phyloP scores from a whole-genome alignment of 73 alveolate genomes.

The Paramecium sonneborni region DNA sequence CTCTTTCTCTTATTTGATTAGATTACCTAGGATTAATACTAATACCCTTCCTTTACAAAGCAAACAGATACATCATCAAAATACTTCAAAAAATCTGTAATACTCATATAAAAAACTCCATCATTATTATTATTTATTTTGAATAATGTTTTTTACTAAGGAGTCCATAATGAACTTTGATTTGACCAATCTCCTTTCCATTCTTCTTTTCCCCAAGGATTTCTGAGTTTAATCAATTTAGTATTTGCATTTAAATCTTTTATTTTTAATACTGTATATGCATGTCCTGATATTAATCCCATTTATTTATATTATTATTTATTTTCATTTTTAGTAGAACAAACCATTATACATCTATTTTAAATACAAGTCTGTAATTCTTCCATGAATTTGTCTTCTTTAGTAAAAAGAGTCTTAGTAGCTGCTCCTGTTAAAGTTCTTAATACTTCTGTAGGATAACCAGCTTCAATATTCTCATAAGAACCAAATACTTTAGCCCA shows the following conservation, averaged over 20 bases:
- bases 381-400: constrained; percentile 62
- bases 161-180: constrained; percentile 88
- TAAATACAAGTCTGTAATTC: constrained; percentile 71
- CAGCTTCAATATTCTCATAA: constrained; percentile 91
- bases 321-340: constrained; percentile 64
- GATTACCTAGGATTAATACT: too few relatives aligned
- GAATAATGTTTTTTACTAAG: constrained; percentile 71
- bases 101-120: constrained; percentile 29
- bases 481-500: constrained; percentile 95
- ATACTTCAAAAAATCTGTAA: neutral
- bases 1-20: neutral
- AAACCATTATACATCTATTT: constrained; percentile 72
- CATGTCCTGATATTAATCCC: constrained; percentile 85
- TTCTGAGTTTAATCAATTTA: neutral
- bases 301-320: constrained; percentile 53
- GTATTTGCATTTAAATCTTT: neutral
- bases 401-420: constrained; percentile 62
- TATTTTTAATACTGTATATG: constrained; percentile 63
- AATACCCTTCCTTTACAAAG: constrained; percentile 27
- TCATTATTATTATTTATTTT: neutral
- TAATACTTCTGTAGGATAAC: constrained; percentile 77
- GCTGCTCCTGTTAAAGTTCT: constrained; percentile 83
- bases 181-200: constrained; percentile 97
- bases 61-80: constrained; percentile 16
- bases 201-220: too few relatives aligned